Evolutionary conservation across 192 early-diverging fungal species (phyloP).

Genomic region (Jimgerdemannia lactiflua): DNA sequence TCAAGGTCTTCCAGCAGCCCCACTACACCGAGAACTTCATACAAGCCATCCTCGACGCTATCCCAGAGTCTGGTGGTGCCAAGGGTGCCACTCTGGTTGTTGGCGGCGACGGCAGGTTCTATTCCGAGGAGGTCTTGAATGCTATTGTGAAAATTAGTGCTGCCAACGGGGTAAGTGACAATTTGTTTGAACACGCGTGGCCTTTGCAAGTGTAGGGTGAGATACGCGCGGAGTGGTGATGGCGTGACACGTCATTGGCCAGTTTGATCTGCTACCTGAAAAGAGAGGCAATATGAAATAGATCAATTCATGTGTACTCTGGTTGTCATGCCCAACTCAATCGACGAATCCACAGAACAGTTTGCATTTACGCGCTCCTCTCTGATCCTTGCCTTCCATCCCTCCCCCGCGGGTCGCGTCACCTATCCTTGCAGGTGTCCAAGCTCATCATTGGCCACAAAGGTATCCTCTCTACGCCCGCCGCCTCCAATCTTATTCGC

Average conservation of each 20-base stretch:
- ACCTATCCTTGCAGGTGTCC: conserved; percentile 52
- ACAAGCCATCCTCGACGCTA: conserved; percentile 83
- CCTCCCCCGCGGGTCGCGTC: neutral
- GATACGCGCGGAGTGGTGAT: neutral
- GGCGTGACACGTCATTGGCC: neutral
- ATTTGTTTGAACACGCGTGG: neutral
- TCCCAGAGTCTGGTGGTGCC: conserved; percentile 68
- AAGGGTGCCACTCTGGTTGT: conserved; percentile 83
- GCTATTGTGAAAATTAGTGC: conserved; percentile 86
- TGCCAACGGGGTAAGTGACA: conserved; percentile 65
- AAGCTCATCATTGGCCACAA: conserved; percentile 90
- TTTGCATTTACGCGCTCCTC: too few species aligned
- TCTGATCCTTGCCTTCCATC: neutral
- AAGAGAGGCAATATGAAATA: neutral
- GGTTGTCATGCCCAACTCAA: too few species aligned
- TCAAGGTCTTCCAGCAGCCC: conserved; percentile 91
- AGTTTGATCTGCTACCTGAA: neutral
- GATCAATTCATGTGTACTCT: too few species aligned
- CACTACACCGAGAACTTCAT: conserved; percentile 98
- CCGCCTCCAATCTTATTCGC: conserved; percentile 92
- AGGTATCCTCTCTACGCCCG: conserved; percentile 94
- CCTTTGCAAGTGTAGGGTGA: neutral
- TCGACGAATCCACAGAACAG: too few species aligned
- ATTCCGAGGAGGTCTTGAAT: conserved; percentile 77
- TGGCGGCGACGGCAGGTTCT: conserved; percentile 97